Conservation (phyloP, 2,329 filamentous ascomycete species). For the Sporothrix pallida region DNA sequence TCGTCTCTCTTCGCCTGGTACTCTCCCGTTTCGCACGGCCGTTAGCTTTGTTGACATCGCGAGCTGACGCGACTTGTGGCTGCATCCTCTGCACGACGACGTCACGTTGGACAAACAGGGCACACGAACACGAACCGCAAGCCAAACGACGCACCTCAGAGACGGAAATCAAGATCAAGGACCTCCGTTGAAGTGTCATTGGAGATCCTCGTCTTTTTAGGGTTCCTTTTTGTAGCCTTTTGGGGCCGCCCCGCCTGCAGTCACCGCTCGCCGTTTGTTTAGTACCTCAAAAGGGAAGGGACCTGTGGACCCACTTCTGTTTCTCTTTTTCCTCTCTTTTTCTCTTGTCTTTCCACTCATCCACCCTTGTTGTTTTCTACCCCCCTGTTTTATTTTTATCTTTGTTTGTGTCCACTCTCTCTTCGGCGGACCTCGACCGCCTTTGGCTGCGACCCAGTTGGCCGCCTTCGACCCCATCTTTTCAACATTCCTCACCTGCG, state of each 20-base stretch:
- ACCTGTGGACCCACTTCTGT: constrained; percentile 25
- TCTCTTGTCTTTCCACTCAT: constrained; percentile 3
- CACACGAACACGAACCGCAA: neutral
- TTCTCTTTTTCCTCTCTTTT: constrained; percentile 1
- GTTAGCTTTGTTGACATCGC: constrained; percentile 28
- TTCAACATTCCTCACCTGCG: constrained; percentile 26
- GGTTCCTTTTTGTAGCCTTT: neutral
- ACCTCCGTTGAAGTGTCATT: neutral
- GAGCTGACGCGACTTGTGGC: constrained; percentile 22
- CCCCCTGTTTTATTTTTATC: constrained; percentile 30
- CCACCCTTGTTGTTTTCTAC: constrained; percentile 2
- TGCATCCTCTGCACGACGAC: neutral
- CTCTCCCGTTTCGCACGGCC: neutral
- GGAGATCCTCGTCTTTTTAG: neutral
- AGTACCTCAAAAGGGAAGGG: constrained; percentile 18
- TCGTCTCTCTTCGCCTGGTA: too few relatives aligned
- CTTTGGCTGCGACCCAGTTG: constrained; percentile 30
- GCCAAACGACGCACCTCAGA: neutral
- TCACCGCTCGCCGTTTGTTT: constrained; percentile 25
- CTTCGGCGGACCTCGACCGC: constrained; percentile 11
- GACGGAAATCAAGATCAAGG: neutral
- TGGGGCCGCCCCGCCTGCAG: neutral
- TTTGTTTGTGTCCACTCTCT: constrained; percentile 23
- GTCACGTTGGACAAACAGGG: constrained; percentile 15
- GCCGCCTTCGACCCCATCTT: constrained; percentile 26